These are phyloP conservation scores for Solanum etuberosum DNA, from an alignment of 257 asterid genomes.

Conservation along the genomic window DNA sequence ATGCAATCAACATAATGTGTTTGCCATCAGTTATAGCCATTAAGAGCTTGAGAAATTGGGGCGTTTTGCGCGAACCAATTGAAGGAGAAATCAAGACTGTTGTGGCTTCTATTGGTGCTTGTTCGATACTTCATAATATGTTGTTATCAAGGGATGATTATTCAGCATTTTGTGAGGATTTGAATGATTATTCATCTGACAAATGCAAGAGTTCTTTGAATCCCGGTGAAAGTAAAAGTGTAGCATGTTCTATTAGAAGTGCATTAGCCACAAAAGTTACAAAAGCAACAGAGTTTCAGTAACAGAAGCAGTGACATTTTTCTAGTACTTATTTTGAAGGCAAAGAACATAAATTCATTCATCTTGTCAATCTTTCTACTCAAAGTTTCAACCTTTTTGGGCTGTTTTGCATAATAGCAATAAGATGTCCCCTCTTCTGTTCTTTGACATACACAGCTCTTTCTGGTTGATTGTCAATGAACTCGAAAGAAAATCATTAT, in stretches of 20 bases:
- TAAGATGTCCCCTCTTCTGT: neutral
- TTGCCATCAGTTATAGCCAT: slow-evolving; percentile 24
- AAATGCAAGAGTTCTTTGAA: slow-evolving; percentile 4
- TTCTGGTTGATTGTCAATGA: neutral
- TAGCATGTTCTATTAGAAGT: slow-evolving; percentile 22
- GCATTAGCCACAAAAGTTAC: slow-evolving; percentile 41
- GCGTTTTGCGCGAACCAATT: slow-evolving; percentile 34
- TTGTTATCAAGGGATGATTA: slow-evolving; percentile 67
- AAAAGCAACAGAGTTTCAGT: slow-evolving; percentile 15
- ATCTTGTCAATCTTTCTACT: neutral
- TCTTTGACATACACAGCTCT: neutral
- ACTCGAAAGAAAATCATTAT: neutral
- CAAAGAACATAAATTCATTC: neutral
- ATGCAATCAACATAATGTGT: slow-evolving; percentile 15
- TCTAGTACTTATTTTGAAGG: neutral
- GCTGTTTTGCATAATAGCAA: neutral
- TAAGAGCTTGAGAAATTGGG: slow-evolving; percentile 72
- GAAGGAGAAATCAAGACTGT: slow-evolving; percentile 39
- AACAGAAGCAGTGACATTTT: neutral
- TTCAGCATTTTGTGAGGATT: slow-evolving; percentile 51
- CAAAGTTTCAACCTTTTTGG: neutral
- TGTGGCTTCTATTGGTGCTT: slow-evolving; percentile 70
- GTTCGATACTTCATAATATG: slow-evolving; percentile 82
- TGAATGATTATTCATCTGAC: slow-evolving; percentile 5
- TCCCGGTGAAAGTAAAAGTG: slow-evolving; percentile 7